phyloP scores from a whole-genome alignment of 371 early-diverging fungal species.

The Saksenaea oblongispora region DNA sequence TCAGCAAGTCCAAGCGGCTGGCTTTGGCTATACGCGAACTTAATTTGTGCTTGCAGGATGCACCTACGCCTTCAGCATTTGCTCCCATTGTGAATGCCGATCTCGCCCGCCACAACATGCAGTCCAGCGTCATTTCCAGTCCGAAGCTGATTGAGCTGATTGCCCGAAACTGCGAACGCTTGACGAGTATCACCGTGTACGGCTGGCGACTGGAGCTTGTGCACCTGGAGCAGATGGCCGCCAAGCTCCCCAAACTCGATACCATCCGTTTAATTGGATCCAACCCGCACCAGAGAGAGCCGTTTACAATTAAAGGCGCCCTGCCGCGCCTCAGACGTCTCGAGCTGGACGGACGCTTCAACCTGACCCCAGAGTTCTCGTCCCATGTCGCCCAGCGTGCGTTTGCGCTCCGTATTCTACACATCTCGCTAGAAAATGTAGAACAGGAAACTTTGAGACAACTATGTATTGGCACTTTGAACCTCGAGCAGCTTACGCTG shows the following conservation, averaged over 20 bases:
- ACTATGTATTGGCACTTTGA: slow-evolving; percentile 18
- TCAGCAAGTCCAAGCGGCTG: slow-evolving; percentile 10
- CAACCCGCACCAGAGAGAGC: slow-evolving; percentile 1
- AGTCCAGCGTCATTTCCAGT: slow-evolving; percentile 15
- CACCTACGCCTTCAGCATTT: slow-evolving; percentile 14
- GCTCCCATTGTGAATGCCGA: slow-evolving; percentile 19
- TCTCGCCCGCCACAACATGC: slow-evolving; percentile 14
- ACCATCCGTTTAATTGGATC: slow-evolving; percentile 31
- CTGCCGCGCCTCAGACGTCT: slow-evolving; percentile 21
- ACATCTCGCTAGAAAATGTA: slow-evolving; percentile 21
- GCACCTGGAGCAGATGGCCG: slow-evolving; percentile 23
- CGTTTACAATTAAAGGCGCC: slow-evolving; percentile 14
- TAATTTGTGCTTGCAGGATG: slow-evolving; percentile 24
- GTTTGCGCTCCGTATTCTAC: slow-evolving; percentile 15
- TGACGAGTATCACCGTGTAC: slow-evolving; percentile 34
- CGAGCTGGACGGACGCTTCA: slow-evolving; percentile 31
- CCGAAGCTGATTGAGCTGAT: slow-evolving; percentile 18
- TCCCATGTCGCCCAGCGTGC: not conserved
- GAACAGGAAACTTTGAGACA: slow-evolving; percentile 5
- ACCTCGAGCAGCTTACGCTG: slow-evolving; percentile 19
- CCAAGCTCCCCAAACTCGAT: slow-evolving; percentile 8
- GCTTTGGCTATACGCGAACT: slow-evolving; percentile 33
- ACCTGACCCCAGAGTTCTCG: slow-evolving; percentile 8
- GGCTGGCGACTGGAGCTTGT: slow-evolving; percentile 31
- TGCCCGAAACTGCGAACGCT: slow-evolving; percentile 31